phyloP scores from a whole-genome alignment of 2,329 filamentous ascomycete genomes.

The Verticillium isaacii region DNA sequence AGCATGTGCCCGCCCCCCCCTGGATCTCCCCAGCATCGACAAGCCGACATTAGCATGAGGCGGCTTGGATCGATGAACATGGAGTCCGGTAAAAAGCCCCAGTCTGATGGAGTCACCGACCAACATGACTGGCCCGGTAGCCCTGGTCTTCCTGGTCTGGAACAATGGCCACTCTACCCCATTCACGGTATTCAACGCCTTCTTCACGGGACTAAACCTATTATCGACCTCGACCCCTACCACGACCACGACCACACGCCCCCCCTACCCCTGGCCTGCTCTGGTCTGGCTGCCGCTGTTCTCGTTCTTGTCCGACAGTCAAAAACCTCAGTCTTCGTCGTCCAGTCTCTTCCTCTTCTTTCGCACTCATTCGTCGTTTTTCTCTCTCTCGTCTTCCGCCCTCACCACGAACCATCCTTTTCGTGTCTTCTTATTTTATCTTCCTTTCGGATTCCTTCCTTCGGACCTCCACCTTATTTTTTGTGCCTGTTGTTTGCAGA shows the following conservation, averaged over 20 bases:
- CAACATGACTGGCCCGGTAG: background rate
- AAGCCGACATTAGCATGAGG: background rate
- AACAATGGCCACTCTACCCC: background rate
- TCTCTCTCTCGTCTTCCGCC: slow-evolving; percentile 4
- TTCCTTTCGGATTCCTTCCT: slow-evolving; percentile 6
- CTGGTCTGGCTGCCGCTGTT: background rate
- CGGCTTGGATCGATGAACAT: background rate
- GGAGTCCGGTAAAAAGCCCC: background rate
- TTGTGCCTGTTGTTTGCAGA: background rate
- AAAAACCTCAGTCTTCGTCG: background rate
- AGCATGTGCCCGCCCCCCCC: background rate
- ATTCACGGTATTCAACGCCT: background rate
- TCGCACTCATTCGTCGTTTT: slow-evolving; percentile 16
- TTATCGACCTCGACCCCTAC: background rate
- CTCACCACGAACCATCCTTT: slow-evolving; percentile 2
- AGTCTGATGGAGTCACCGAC: background rate
- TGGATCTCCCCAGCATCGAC: background rate
- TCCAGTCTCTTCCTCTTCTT: slow-evolving; percentile 12
- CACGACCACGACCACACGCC: no score
- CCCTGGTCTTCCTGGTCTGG: background rate
- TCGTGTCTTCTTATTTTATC: slow-evolving; percentile 5
- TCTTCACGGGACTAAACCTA: background rate
- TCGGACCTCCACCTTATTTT: background rate
- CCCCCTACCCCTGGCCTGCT: background rate
- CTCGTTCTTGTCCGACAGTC: background rate